Base-by-base conservation (phyloP, 106 monocot genomes). In the Narthecium ossifragum region DNA sequence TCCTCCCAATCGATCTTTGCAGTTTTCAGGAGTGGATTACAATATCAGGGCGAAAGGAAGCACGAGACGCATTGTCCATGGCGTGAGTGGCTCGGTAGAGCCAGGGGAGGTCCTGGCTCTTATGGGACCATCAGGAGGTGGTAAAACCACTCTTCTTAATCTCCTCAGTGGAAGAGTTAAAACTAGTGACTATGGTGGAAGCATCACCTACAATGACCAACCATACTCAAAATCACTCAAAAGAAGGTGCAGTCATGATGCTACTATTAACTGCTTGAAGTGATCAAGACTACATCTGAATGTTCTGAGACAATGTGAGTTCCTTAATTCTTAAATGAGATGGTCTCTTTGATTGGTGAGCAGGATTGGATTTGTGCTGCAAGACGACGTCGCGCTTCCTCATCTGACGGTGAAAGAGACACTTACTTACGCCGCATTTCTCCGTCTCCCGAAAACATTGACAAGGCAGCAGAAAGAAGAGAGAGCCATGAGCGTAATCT, bases 331-430 rank as follows among this genome's bases (percentile, higher is more conserved):
- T 17, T 17, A 2, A 43, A 18, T 6, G 43, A 43, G 1, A 43
- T 39, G 15, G 9, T 39, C 14, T 11, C 43, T 10, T 4, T 43
- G 14, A 3, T 43, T 13, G 18, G 18, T 13, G 11, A 20, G 34
- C 90, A 91, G 90, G 76, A 83, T 86, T 57, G 90, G 92, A 24
- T 86, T 92, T n/a, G 83, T 83, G 53, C 78, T 79, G 52, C 86
- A 92, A 56, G 86, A 92, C 46, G 86, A 92, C 57, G 80, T 86
- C 74, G 62, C 83, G 28, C 83, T 83, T 66, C 72, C 80, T 8
- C 86, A 86, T 70, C 76, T 92, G 57, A 92, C 83, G 13, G 86
- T 92, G 23, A 86, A 67, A 53, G 83, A 92, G 40, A 92, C 86
- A 58, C 61, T 92, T 53, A 83, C 77, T 31, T 92, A 92, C 64